A percentile compares a stretch with the other conserved stretches of the same genome.
Conservation (phyloP, 2,329 filamentous ascomycete genomes). For the Colletotrichum spaethianum region DNA sequence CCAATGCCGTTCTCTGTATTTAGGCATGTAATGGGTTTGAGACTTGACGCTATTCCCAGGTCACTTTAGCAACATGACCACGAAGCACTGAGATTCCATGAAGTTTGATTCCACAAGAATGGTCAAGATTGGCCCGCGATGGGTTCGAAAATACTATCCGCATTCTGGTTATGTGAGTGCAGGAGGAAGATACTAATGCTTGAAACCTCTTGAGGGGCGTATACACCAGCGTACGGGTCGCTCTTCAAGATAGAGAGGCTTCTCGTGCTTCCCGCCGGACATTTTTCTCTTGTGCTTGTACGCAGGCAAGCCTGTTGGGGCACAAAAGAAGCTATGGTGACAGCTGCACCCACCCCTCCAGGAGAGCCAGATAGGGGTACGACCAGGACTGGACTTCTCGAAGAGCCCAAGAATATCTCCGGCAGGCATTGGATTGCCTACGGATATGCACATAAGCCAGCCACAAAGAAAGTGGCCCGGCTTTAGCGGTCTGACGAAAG, state of each 20-base stretch:
- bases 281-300: slow-evolving; percentile 54
- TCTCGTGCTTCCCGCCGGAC: slow-evolving; percentile 41
- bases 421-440: slow-evolving; percentile 39
- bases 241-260: slow-evolving; percentile 2
- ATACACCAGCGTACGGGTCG: slow-evolving; percentile 7
- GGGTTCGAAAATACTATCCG: neutral
- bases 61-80: slow-evolving; percentile 18
- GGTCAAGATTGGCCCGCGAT: neutral
- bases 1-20: slow-evolving; percentile 25
- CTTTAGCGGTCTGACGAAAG: slow-evolving; percentile 44
- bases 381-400: slow-evolving; percentile 54
- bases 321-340: slow-evolving; percentile 55
- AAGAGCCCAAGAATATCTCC: slow-evolving; percentile 54
- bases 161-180: neutral
- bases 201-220: slow-evolving; percentile 1
- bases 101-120: slow-evolving; percentile 23
- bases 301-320: slow-evolving; percentile 54
- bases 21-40: slow-evolving; percentile 6
- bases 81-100: neutral
- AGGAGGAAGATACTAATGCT: neutral
- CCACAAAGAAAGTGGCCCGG: slow-evolving; percentile 44
- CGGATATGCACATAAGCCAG: slow-evolving; percentile 55
- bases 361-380: slow-evolving; percentile 46
- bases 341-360: slow-evolving; percentile 56
- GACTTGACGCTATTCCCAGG: slow-evolving; percentile 14